These are phyloP conservation scores for Sporobolomyces roseus DNA, from an alignment of 768 basidiomycete species.

Conservation along the genomic window DNA sequence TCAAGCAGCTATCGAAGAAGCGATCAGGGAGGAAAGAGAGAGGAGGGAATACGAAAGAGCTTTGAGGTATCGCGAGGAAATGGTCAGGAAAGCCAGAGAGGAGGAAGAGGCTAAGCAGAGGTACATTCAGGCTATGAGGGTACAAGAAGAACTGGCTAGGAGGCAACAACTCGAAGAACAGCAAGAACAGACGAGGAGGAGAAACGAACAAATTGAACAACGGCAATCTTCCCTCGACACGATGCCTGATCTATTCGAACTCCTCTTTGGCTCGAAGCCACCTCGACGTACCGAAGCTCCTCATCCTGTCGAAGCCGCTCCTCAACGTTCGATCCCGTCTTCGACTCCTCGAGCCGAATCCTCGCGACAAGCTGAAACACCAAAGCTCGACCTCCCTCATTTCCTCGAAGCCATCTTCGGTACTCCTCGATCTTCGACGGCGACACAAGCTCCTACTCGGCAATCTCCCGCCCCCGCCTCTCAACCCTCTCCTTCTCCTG, in stretches of 20 bases:
- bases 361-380: background rate
- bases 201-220: background rate
- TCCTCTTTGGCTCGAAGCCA: too few relatives aligned
- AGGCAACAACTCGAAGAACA: background rate
- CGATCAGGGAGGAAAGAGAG: background rate
- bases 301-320: background rate
- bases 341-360: too few relatives aligned
- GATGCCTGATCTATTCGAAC: too few relatives aligned
- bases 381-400: background rate
- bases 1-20: slow-evolving; percentile 4
- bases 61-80: background rate
- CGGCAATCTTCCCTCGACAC: background rate
- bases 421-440: background rate
- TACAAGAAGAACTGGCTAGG: too few relatives aligned
- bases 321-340: background rate
- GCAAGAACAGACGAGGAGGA: slow-evolving; percentile 3
- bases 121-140: background rate
- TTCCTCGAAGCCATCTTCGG: background rate
- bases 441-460: background rate
- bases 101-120: slow-evolving; percentile 2
- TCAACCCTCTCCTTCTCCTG: background rate
- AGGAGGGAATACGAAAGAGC: slow-evolving; percentile 2
- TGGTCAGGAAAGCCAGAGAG: background rate
- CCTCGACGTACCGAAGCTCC: background rate
- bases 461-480: background rate